Evolutionary conservation across 305 asterid genomes (phyloP).

Genomic region (Coffea humblotiana): DNA sequence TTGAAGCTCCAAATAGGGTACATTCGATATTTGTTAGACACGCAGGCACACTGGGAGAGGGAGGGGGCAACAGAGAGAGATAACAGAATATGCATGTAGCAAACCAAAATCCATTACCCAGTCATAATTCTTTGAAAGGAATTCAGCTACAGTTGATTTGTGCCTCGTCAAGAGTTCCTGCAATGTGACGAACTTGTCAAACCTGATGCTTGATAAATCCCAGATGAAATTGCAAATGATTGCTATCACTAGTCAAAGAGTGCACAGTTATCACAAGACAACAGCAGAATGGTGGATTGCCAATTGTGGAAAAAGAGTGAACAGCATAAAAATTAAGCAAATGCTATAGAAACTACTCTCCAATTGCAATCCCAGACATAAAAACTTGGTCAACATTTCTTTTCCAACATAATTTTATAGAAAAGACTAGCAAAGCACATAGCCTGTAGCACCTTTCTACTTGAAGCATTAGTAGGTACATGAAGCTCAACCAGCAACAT

Average conservation of each 20-base stretch:
- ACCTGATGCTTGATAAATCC: background rate
- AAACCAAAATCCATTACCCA: conserved; percentile 58
- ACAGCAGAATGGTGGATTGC: background rate
- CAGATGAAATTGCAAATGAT: background rate
- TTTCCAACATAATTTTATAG: background rate
- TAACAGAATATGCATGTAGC: background rate
- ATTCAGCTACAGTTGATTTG: conserved; percentile 95
- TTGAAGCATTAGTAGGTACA: background rate
- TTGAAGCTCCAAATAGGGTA: background rate
- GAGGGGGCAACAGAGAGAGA: background rate
- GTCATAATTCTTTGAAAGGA: conserved; percentile 87
- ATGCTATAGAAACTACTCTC: background rate
- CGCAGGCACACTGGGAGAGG: background rate
- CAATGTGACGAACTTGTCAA: conserved; percentile 16
- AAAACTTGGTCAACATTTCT: background rate
- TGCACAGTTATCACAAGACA: background rate
- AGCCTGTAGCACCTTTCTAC: background rate
- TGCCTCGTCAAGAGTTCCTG: conserved; percentile 98
- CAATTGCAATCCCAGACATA: background rate
- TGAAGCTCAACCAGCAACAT: background rate
- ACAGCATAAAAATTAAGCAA: background rate
- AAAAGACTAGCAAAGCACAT: background rate
- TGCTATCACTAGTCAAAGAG: background rate
- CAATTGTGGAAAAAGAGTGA: background rate
- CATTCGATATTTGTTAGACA: background rate